Conservation (phyloP, 139 green algal genomes). For the Chlorella vulgaris region DNA sequence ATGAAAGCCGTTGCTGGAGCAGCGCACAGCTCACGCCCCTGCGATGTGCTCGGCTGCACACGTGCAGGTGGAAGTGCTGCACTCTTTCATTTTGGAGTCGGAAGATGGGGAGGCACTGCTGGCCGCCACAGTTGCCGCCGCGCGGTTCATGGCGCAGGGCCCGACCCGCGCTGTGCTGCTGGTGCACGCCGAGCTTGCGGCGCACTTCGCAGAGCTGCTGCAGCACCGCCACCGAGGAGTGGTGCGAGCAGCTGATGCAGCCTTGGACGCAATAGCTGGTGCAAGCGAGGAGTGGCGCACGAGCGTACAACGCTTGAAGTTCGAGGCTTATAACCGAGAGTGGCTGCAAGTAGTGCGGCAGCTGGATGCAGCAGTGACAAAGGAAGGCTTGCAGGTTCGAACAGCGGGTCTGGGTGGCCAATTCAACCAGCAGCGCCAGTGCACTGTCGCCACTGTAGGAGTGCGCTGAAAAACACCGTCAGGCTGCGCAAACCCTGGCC, state of each 20-base stretch:
- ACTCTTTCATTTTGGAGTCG: conserved; percentile 65
- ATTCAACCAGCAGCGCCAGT: no score
- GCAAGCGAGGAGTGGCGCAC: conserved; percentile 65
- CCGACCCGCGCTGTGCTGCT: conserved; percentile 61
- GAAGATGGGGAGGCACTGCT: conserved; percentile 88
- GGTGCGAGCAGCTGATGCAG: conserved; percentile 42
- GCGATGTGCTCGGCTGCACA: no score
- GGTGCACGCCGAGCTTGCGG: conserved; percentile 60
- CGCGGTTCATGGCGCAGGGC: conserved; percentile 67
- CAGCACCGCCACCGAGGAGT: conserved; percentile 58
- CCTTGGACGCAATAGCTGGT: conserved; percentile 49
- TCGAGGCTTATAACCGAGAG: conserved; percentile 84
- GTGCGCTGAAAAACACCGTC: no score
- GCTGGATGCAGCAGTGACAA: not conserved
- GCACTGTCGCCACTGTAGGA: no score
- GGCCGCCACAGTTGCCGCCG: conserved; percentile 66
- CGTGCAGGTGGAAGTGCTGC: conserved; percentile 58
- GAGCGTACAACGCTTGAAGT: conserved; percentile 79
- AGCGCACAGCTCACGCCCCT: no score
- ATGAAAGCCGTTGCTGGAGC: no score
- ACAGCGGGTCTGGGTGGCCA: no score
- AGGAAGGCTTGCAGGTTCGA: not conserved
- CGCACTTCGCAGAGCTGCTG: conserved; percentile 82
- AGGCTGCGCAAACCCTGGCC: no score
- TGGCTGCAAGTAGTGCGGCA: conserved; percentile 65